Percentiles rank a stretch among this genome's conserved stretches.
Conservation (phyloP, 352 stramenopile genomes). For the Phytophthora syringae region DNA sequence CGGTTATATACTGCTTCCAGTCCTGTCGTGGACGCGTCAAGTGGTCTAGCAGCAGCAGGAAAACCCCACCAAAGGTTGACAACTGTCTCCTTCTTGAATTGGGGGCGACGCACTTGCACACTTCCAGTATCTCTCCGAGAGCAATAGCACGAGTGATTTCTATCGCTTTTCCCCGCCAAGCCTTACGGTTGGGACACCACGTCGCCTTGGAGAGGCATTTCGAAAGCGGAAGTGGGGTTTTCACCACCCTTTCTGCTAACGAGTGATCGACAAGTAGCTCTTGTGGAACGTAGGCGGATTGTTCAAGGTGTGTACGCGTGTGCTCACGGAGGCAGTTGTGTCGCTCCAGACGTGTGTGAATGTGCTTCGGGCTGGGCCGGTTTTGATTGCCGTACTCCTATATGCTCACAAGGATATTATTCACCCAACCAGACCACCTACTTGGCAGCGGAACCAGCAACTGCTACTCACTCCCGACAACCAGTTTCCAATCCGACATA, state of each 20-base stretch:
- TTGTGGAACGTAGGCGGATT: conserved; percentile 85
- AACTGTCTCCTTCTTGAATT: conserved; percentile 89
- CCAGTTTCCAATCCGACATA: conserved; percentile 75
- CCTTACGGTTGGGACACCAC: conserved; percentile 88
- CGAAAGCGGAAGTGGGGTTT: conserved; percentile 44
- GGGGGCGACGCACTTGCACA: conserved; percentile 72
- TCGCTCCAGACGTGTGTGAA: conserved; percentile 90
- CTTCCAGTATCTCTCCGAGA: conserved; percentile 90
- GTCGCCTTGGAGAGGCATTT: conserved; percentile 78
- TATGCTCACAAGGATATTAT: conserved; percentile 95
- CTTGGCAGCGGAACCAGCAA: conserved; percentile 70
- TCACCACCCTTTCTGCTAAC: conserved; percentile 63
- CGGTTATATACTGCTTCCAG: conserved; percentile 43
- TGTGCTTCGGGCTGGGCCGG: conserved; percentile 93
- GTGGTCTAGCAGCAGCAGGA: conserved; percentile 34
- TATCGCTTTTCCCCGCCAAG: conserved; percentile 81
- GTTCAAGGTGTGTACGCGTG: conserved; percentile 95
- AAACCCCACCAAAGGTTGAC: conserved; percentile 4
- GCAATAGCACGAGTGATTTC: conserved; percentile 72
- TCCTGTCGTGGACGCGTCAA: conserved; percentile 46
- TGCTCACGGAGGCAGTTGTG: conserved; percentile 93
- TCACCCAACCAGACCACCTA: conserved; percentile 77
- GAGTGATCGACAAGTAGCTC: conserved; percentile 90
- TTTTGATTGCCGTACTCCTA: conserved; percentile 96
- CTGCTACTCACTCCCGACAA: conserved; percentile 52